These are phyloP conservation scores for Corynascus novoguineensis DNA, from an alignment of 495 filamentous ascomycete species.

Conservation along the genomic window DNA sequence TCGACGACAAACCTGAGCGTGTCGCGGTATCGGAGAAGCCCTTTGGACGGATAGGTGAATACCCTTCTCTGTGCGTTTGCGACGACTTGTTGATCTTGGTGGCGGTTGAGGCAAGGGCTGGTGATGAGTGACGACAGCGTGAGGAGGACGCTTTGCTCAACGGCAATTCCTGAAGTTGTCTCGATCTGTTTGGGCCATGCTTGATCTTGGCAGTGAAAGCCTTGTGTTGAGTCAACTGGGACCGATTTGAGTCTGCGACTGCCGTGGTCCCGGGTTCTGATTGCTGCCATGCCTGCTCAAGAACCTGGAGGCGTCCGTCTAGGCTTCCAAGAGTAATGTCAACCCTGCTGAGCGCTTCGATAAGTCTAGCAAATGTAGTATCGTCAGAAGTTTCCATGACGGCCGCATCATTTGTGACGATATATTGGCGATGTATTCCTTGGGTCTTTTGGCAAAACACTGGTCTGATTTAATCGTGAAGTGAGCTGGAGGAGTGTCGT, in stretches of 20 bases:
- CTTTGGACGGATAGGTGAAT: not conserved
- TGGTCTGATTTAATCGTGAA: too few species aligned
- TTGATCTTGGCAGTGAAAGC: not conserved
- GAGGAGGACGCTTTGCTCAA: not conserved
- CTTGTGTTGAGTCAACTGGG: not conserved
- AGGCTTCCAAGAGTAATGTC: not conserved
- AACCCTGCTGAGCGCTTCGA: not conserved
- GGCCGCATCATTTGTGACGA: not conserved
- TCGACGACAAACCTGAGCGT: not conserved
- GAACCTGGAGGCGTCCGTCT: not conserved
- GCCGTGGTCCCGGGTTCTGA: not conserved
- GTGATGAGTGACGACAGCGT: not conserved
- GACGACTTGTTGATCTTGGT: not conserved
- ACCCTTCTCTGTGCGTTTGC: not conserved
- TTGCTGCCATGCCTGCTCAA: not conserved
- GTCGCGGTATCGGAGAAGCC: not conserved
- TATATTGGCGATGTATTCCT: too few species aligned
- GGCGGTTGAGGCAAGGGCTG: not conserved
- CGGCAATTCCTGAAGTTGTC: not conserved
- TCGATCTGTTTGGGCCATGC: not conserved
- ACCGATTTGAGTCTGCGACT: not conserved
- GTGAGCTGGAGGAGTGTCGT: too few species aligned
- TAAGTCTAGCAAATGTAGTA: not conserved
- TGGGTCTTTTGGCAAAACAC: too few species aligned
- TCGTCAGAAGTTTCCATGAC: not conserved